Base-by-base conservation (phyloP, 2,329 filamentous ascomycete genomes). In the Rosellinia necatrix region DNA sequence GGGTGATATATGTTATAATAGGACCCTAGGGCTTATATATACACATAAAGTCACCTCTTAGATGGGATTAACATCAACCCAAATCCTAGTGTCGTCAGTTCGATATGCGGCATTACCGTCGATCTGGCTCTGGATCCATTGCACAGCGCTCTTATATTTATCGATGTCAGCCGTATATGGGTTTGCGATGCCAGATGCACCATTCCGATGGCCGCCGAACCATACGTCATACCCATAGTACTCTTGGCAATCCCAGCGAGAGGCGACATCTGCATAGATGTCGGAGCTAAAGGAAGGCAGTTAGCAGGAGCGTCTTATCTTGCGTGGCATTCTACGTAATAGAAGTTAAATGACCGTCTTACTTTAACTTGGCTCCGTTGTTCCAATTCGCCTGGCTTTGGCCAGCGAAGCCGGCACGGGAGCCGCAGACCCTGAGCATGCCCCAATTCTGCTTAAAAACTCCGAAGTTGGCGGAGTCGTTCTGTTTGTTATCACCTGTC, bases 401-500 rank as follows among this genome's bases (percentile, higher is more conserved):
- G 32, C 46, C 46, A 13, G 21, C 46, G 10, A 49, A 49, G 3
- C 46, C 35, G 22, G 46, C 46, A 3, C 46, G 46, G n/a, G 2
- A 27, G 3, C 10, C 46, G 10, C 46, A 49, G 6, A 49, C 46
- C n/a, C 46, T 30, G 8, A 49, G 46, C 46, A 49, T 49, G 22
- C 46, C 32, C 46, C 46, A 49, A 22, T 49, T 49, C 32, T 49
- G 46, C 21, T 49, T 49, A 34, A 49, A 49, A 13, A 49, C 13
- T 4, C 46, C 46, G 29, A 49, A 49, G 25, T 49, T 49, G 32
- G 46, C 46, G 8, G 32, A 5, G 22, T 49, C 46, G 12, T 29
- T 17, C 10, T 27, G 32, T 30, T 49, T 49, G 8, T 40, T 40
- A 7, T 51, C 42, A 15, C 42, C 42, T 46, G 7, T 24, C 10